These are phyloP conservation scores for Veloboletus limbatus DNA, from an alignment of 1,284 basidiomycete species.

Conservation along the genomic window DNA sequence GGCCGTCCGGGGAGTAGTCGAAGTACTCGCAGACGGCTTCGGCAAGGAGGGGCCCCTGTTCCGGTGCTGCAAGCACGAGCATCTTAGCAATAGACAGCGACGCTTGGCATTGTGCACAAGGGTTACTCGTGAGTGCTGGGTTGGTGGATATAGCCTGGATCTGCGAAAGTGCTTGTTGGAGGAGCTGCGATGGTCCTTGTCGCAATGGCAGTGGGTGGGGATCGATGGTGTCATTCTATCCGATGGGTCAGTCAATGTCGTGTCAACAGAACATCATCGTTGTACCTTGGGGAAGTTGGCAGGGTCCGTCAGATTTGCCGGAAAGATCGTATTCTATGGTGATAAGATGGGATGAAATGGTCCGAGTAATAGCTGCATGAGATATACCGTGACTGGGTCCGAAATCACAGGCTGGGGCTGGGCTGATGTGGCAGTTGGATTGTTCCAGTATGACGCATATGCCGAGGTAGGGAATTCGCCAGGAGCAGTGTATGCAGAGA, in stretches of 20 bases:
- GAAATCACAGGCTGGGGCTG: slow-evolving; percentile 69
- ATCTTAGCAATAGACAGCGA: slow-evolving; percentile 63
- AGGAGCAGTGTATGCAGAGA: slow-evolving; percentile 49
- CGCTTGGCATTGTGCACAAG: slow-evolving; percentile 56
- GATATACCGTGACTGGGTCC: slow-evolving; percentile 58
- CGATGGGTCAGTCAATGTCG: background rate
- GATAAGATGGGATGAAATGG: background rate
- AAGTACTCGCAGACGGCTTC: slow-evolving; percentile 58
- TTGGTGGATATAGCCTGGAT: no score
- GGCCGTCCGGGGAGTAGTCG: slow-evolving; percentile 44
- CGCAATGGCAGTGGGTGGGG: slow-evolving; percentile 58
- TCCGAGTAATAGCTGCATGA: slow-evolving; percentile 17
- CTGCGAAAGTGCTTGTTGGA: no score
- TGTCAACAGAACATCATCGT: background rate
- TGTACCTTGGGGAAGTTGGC: slow-evolving; percentile 46
- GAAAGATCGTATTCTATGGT: slow-evolving; percentile 50
- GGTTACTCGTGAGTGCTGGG: slow-evolving; percentile 47
- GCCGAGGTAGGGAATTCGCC: slow-evolving; percentile 58
- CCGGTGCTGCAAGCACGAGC: slow-evolving; percentile 58
- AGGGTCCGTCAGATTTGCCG: slow-evolving; percentile 54
- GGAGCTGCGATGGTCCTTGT: no score
- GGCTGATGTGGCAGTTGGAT: slow-evolving; percentile 61
- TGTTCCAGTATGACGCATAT: slow-evolving; percentile 60
- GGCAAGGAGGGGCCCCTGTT: slow-evolving; percentile 54
- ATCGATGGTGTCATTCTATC: slow-evolving; percentile 56